phyloP scores from a whole-genome alignment of 441 rosid genomes.

The Euphorbia celastroides region DNA sequence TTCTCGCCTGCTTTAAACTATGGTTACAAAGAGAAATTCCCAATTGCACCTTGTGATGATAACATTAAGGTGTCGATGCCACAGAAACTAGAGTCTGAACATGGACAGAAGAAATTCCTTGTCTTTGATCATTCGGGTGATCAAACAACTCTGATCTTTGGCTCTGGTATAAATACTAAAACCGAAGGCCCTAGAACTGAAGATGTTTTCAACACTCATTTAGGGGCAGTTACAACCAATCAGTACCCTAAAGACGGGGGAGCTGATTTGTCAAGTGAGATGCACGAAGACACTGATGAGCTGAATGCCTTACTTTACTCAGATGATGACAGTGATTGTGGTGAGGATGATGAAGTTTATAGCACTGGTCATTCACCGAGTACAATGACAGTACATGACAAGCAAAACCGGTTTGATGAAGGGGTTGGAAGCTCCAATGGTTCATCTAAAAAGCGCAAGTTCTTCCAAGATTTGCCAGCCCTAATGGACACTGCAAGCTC shows the following conservation, averaged over 20 bases:
- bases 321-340: constrained; percentile 42
- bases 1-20: constrained; percentile 29
- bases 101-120: constrained; percentile 51
- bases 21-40: constrained; percentile 26
- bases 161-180: constrained; percentile 32
- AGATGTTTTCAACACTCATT: constrained; percentile 24
- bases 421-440: constrained; percentile 34
- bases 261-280: constrained; percentile 41
- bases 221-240: constrained; percentile 19
- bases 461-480: constrained; percentile 34
- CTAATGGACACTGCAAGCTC: constrained; percentile 36
- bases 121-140: constrained; percentile 70
- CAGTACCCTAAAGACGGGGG: constrained; percentile 26
- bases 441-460: constrained; percentile 56
- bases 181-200: constrained; percentile 26
- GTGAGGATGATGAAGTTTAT: constrained; percentile 55
- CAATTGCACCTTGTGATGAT: constrained; percentile 23
- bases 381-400: constrained; percentile 41
- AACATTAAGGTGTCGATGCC: too few species aligned
- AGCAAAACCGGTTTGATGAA: constrained; percentile 22
- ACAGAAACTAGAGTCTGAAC: too few species aligned
- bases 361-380: constrained; percentile 83
- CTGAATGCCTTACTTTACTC: constrained; percentile 82
- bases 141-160: constrained; percentile 52
- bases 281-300: constrained; percentile 90